Evolutionary conservation across 2,329 filamentous ascomycete species (phyloP).

Genomic region (Fusarium vanettenii): DNA sequence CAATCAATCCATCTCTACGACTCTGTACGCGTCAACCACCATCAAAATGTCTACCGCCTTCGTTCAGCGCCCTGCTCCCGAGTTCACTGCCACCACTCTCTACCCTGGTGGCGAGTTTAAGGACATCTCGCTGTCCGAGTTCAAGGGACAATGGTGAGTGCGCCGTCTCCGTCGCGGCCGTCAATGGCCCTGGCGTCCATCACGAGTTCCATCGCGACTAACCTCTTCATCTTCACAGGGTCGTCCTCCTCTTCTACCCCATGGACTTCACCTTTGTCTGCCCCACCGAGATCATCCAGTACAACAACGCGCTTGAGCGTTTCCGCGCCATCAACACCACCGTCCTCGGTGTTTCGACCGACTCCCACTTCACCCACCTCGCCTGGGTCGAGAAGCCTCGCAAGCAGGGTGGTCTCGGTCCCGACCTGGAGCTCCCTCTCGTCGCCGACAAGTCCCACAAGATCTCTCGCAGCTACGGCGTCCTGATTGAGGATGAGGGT

Average conservation of each 20-base stretch:
- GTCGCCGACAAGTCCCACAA: conserved; percentile 71
- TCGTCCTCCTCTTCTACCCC: conserved; percentile 74
- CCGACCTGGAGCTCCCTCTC: conserved; percentile 69
- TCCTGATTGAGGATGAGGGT: conserved; percentile 72
- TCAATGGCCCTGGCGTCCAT: not conserved
- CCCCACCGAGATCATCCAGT: conserved; percentile 74
- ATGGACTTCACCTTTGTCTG: conserved; percentile 78
- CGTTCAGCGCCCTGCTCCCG: conserved; percentile 61
- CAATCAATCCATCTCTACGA: not conserved
- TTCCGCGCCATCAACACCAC: conserved; percentile 69
- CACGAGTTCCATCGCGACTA: not conserved
- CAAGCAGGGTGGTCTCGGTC: conserved; percentile 71
- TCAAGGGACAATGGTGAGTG: conserved; percentile 59
- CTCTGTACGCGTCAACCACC: not conserved
- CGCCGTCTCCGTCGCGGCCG: not conserved
- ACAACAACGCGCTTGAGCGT: conserved; percentile 69
- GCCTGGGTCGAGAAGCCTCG: conserved; percentile 69
- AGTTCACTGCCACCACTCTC: conserved; percentile 62
- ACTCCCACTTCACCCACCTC: conserved; percentile 67
- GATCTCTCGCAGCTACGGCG: conserved; percentile 71
- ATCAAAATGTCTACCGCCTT: conserved; percentile 57
- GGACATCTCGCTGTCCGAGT: conserved; percentile 58
- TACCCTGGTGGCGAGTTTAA: conserved; percentile 61
- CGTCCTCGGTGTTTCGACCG: conserved; percentile 71
- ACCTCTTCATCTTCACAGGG: conserved; percentile 53